Conservation (phyloP, 768 basidiomycete genomes). For the Macrolepiota albuminosa region DNA sequence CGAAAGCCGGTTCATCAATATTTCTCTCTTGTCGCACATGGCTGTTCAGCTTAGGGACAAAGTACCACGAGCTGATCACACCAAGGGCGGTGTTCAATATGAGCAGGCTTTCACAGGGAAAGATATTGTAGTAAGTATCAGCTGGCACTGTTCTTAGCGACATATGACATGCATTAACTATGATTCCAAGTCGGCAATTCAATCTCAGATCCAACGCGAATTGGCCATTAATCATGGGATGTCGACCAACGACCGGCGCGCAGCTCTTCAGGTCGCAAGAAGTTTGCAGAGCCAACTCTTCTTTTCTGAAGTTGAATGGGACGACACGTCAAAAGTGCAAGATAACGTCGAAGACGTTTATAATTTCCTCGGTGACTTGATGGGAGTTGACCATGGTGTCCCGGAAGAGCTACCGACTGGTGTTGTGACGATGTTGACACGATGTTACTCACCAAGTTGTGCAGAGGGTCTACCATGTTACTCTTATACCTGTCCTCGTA, state of each 20-base stretch:
- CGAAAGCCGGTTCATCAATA: slow-evolving; percentile 78
- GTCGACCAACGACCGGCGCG: slow-evolving; percentile 72
- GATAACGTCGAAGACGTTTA: slow-evolving; percentile 93
- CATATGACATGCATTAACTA: neutral
- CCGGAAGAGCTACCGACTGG: slow-evolving; percentile 78
- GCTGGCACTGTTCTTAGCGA: neutral
- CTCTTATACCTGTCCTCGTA: slow-evolving; percentile 73
- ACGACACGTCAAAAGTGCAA: slow-evolving; percentile 60
- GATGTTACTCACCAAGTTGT: slow-evolving; percentile 88
- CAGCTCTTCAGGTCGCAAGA: slow-evolving; percentile 83
- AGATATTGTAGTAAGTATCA: slow-evolving; percentile 77
- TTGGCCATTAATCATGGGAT: slow-evolving; percentile 71
- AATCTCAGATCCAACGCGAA: slow-evolving; percentile 81
- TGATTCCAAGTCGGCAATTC: slow-evolving; percentile 68
- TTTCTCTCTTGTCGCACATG: slow-evolving; percentile 81
- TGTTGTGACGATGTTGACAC: slow-evolving; percentile 83
- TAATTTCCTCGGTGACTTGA: slow-evolving; percentile 84
- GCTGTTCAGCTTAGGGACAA: slow-evolving; percentile 88
- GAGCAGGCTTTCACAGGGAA: slow-evolving; percentile 90
- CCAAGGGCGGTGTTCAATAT: slow-evolving; percentile 91
- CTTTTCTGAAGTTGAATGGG: slow-evolving; percentile 98
- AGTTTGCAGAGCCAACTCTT: slow-evolving; percentile 90
- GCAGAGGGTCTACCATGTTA: slow-evolving; percentile 79
- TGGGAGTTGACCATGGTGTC: slow-evolving; percentile 54
- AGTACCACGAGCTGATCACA: slow-evolving; percentile 81